These are phyloP conservation scores for Pichia sp. DNA, from an alignment of 1,139 yeast genomes.

Conservation along the genomic window DNA sequence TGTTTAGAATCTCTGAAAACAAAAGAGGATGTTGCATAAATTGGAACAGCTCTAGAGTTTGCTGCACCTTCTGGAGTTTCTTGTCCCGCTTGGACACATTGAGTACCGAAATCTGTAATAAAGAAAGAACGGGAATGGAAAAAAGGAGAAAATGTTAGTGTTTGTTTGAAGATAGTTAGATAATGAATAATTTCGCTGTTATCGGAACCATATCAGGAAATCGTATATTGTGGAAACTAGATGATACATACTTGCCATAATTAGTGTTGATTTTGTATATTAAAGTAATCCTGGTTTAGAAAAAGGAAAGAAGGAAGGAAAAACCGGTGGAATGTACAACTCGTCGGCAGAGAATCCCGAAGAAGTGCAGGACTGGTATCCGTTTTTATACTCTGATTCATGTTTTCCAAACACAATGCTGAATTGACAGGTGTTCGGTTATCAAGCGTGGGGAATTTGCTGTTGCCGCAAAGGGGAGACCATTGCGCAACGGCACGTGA, in stretches of 20 bases:
- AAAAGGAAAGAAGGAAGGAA: no score
- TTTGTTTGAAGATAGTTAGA: not conserved
- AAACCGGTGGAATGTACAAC: no score
- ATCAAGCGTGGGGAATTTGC: no score
- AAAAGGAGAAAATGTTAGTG: constrained; percentile 2
- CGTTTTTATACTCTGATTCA: no score
- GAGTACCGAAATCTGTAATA: constrained; percentile 47
- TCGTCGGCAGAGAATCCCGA: no score
- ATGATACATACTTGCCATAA: not conserved
- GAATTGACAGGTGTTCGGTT: no score
- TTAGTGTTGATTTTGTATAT: not conserved
- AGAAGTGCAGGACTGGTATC: no score
- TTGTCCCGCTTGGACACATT: constrained; percentile 93
- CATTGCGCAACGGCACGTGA: no score
- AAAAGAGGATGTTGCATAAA: constrained; percentile 81
- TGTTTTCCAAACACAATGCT: no score
- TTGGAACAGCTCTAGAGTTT: constrained; percentile 84
- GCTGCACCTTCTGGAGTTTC: constrained; percentile 51
- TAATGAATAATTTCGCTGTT: not conserved
- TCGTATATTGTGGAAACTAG: not conserved
- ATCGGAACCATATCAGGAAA: not conserved
- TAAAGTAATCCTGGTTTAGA: no score
- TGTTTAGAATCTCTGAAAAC: constrained; percentile 83
- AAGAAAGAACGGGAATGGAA: constrained; percentile 31
- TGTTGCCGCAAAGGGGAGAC: no score